Percentiles rank a stretch among this genome's conserved stretches.
phyloP scores from a whole-genome alignment of 495 filamentous ascomycete species.

The Antarctomyces pellizariae region DNA sequence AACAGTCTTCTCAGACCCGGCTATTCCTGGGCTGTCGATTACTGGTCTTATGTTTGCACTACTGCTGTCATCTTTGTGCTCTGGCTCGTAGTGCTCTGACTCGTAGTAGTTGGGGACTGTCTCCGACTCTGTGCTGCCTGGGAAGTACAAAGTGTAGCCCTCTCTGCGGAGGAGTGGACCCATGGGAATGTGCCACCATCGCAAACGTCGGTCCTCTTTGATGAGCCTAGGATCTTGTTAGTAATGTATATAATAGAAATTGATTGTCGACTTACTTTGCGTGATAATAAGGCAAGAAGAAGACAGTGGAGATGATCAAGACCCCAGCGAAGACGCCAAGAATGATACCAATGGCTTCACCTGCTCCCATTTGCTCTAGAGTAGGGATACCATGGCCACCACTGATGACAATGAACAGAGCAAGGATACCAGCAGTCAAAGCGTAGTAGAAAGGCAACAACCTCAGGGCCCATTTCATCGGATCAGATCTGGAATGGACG shows the following conservation, averaged over 20 bases:
- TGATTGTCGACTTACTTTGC: conserved; percentile 1
- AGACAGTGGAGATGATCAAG: conserved; percentile 17
- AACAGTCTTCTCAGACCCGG: too few species aligned
- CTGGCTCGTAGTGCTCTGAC: too few species aligned
- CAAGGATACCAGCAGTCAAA: conserved; percentile 18
- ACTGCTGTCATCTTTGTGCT: too few species aligned
- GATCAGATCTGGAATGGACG: conserved; percentile 31
- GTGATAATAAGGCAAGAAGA: conserved; percentile 24
- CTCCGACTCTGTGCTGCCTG: conserved; percentile 10
- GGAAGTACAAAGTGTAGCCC: conserved; percentile 15
- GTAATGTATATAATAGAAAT: too few species aligned
- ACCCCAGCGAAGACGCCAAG: conserved; percentile 22
- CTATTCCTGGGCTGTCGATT: too few species aligned
- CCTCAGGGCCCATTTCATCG: conserved; percentile 23
- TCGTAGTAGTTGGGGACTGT: conserved; percentile 21
- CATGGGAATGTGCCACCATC: conserved; percentile 21
- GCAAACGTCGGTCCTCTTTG: conserved; percentile 17
- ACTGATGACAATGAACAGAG: conserved; percentile 23
- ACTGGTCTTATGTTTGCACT: too few species aligned
- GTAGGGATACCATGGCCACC: conserved; percentile 10
- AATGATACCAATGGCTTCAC: conserved; percentile 21
- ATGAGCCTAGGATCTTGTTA: conserved; percentile 21
- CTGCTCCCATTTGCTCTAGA: conserved; percentile 20
- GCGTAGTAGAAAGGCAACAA: conserved; percentile 22
- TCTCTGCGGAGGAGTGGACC: conserved; percentile 19